Evolutionary conservation across 2,329 filamentous ascomycete genomes (phyloP).

Genomic region (Cladobotryum mycophilum): DNA sequence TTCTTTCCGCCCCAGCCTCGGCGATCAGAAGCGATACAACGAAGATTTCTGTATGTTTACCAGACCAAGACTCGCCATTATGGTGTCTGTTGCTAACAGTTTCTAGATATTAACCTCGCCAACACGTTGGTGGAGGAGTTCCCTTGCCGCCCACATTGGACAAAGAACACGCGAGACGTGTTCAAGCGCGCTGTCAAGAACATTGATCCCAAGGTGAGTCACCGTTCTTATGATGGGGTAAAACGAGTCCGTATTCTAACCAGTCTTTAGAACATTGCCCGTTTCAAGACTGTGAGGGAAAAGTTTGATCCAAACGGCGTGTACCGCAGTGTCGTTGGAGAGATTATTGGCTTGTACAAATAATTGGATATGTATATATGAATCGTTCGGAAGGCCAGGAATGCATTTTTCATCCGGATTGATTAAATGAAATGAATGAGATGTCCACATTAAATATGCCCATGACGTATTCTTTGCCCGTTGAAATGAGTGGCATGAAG

Average conservation of each 20-base stretch:
- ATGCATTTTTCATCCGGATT: too few relatives aligned
- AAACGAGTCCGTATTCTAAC: neutral
- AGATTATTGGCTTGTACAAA: slow-evolving; percentile 41
- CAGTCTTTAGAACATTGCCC: slow-evolving; percentile 30
- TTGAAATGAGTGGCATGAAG: too few relatives aligned
- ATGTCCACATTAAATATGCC: too few relatives aligned
- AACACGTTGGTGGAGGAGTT: slow-evolving; percentile 43
- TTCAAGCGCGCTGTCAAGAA: slow-evolving; percentile 40
- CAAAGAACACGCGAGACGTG: slow-evolving; percentile 45
- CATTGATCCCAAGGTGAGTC: slow-evolving; percentile 37
- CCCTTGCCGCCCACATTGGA: slow-evolving; percentile 47
- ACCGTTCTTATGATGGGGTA: neutral
- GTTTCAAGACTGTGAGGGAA: slow-evolving; percentile 43
- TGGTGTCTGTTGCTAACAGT: neutral
- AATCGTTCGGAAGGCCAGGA: too few relatives aligned
- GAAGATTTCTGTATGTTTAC: slow-evolving; percentile 40
- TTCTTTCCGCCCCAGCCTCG: slow-evolving; percentile 37
- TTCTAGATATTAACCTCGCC: slow-evolving; percentile 37
- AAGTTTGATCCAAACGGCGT: slow-evolving; percentile 43
- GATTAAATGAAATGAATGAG: too few relatives aligned
- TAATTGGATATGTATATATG: slow-evolving; percentile 2
- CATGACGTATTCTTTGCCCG: too few relatives aligned
- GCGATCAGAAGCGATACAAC: slow-evolving; percentile 42
- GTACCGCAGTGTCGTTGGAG: slow-evolving; percentile 42
- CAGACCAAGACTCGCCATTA: neutral